These are phyloP conservation scores for Pseudogymnoascus sp. DNA, from an alignment of 2,329 filamentous ascomycete genomes.

Conservation along the genomic window DNA sequence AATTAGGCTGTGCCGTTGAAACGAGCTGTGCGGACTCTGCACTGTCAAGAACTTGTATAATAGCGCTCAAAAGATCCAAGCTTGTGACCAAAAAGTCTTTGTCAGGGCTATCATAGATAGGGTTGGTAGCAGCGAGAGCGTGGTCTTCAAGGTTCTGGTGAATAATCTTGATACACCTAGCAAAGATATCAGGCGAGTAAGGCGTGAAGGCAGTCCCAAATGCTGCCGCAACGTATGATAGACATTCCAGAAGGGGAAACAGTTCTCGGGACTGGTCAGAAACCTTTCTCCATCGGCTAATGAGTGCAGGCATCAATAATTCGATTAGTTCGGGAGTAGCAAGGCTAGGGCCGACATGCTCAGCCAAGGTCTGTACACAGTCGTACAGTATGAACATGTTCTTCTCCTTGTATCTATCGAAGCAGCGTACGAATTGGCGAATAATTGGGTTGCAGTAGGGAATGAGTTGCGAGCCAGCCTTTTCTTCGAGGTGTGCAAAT, in stretches of 20 bases:
- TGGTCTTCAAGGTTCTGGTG: constrained; percentile 82
- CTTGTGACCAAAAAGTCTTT: constrained; percentile 97
- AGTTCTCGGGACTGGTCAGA: constrained; percentile 84
- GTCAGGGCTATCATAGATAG: constrained; percentile 66
- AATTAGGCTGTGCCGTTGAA: constrained; percentile 63
- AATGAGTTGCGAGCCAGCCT: constrained; percentile 69
- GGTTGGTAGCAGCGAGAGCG: constrained; percentile 59
- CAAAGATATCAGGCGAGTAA: constrained; percentile 80
- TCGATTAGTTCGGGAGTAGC: constrained; percentile 74
- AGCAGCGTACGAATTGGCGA: constrained; percentile 85
- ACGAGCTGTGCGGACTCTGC: constrained; percentile 70
- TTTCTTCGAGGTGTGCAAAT: constrained; percentile 93
- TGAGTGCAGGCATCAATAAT: constrained; percentile 85
- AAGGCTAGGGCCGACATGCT: constrained; percentile 75
- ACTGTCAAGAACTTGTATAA: constrained; percentile 78
- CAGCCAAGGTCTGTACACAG: constrained; percentile 92
- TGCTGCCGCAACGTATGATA: constrained; percentile 87
- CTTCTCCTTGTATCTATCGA: constrained; percentile 91
- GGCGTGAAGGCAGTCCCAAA: constrained; percentile 74
- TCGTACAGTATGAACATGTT: constrained; percentile 99
- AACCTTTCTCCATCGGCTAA: constrained; percentile 79
- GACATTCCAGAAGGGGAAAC: constrained; percentile 89
- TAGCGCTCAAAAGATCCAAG: constrained; percentile 82
- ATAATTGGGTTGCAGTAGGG: constrained; percentile 88
- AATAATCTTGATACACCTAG: constrained; percentile 81